Percentiles rank a stretch among this genome's conserved stretches.
phyloP scores from a whole-genome alignment of 164 flowering plant species.

The Santalum album region DNA sequence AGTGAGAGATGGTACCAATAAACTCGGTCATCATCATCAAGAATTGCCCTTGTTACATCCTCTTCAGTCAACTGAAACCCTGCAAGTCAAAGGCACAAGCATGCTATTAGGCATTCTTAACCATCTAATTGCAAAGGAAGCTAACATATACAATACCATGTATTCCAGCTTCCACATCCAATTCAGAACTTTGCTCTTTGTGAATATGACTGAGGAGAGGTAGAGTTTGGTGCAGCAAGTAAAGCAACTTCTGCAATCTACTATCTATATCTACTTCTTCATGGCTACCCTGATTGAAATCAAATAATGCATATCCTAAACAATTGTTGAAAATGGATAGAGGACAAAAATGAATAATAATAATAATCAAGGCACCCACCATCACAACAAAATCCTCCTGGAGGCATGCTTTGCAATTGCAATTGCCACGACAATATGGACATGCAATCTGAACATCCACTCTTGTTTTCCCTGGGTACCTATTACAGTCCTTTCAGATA shows the following conservation, averaged over 20 bases:
- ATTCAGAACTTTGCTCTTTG: conserved; percentile 50
- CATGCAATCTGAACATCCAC: conserved; percentile 45
- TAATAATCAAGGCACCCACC: conserved; percentile 19
- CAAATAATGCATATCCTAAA: neutral
- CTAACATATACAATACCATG: conserved; percentile 28
- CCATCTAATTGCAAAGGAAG: neutral
- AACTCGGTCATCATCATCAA: conserved; percentile 53
- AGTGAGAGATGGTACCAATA: conserved; percentile 46
- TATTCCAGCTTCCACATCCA: conserved; percentile 37
- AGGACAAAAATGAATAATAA: neutral
- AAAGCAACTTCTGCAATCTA: conserved; percentile 43
- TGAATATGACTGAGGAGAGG: conserved; percentile 60
- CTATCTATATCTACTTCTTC: conserved; percentile 25
- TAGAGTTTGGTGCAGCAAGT: conserved; percentile 43
- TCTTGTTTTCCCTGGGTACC: conserved; percentile 59
- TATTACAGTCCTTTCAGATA: conserved; percentile 17
- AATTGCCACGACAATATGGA: conserved; percentile 66
- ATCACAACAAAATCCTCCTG: conserved; percentile 21
- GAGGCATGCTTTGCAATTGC: conserved; percentile 80
- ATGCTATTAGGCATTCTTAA: neutral
- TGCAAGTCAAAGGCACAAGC: conserved; percentile 13
- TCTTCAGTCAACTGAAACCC: conserved; percentile 34
- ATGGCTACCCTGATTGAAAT: conserved; percentile 26
- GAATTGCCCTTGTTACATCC: conserved; percentile 26
- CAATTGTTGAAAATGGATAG: neutral